phyloP scores from a whole-genome alignment of 305 asterid genomes.

The Fraxinus sp. region DNA sequence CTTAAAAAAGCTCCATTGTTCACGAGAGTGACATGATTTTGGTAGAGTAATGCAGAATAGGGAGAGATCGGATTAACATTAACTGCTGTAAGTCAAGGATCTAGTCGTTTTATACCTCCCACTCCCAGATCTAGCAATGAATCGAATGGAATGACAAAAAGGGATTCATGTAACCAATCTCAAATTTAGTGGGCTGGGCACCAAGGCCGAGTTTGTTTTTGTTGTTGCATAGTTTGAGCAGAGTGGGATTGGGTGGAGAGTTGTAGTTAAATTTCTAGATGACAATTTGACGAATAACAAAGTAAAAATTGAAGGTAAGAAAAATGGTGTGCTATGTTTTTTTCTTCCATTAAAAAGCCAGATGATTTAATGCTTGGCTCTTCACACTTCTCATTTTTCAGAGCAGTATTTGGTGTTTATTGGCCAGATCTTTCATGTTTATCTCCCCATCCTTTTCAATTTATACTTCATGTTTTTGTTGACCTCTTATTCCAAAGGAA shows the following conservation, averaged over 20 bases:
- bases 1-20: not conserved
- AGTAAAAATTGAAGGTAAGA: not conserved
- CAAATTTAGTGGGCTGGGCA: not conserved
- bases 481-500: not conserved
- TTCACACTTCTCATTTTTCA: not conserved
- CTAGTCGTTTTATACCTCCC: not conserved
- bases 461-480: conserved; percentile 2
- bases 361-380: not conserved
- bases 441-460: conserved; percentile 11
- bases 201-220: not conserved
- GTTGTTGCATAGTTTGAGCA: not conserved
- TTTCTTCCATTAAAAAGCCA: not conserved
- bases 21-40: not conserved
- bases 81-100: not conserved
- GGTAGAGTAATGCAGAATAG: not conserved
- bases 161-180: not conserved
- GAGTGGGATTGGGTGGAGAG: not conserved
- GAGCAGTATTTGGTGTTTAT: conserved; percentile 8
- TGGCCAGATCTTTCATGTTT: not conserved
- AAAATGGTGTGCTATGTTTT: not conserved
- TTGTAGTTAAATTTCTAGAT: not conserved
- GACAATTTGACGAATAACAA: not conserved
- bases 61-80: not conserved
- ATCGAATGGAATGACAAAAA: not conserved
- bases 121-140: not conserved